phyloP scores from a whole-genome alignment of 106 monocot species.

The Allium cepa region DNA sequence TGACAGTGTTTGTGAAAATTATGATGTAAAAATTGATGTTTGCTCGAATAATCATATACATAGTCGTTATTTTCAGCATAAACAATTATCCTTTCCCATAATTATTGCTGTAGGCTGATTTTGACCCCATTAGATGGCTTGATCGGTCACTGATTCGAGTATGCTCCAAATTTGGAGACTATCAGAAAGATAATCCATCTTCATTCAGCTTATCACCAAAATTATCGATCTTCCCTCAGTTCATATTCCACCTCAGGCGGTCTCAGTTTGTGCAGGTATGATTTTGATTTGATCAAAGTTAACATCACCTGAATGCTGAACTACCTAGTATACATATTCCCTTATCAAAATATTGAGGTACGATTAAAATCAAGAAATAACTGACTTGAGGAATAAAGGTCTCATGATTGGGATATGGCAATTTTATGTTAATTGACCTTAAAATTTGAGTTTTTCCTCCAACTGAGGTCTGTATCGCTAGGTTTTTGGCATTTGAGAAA shows the following conservation, averaged over 20 bases:
- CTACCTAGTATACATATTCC: not conserved
- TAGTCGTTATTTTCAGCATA: too few species aligned
- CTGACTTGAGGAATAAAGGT: too few species aligned
- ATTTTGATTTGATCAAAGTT: not conserved
- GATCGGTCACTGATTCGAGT: constrained; percentile 82
- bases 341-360: not conserved
- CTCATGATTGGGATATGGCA: too few species aligned
- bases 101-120: constrained; percentile 58
- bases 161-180: constrained; percentile 91
- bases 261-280: constrained; percentile 98
- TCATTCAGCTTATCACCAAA: constrained; percentile 89
- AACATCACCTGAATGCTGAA: not conserved
- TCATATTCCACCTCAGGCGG: constrained; percentile 84
- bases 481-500: too few species aligned
- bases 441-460: too few species aligned
- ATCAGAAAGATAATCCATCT: constrained; percentile 82
- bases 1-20: too few species aligned
- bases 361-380: too few species aligned
- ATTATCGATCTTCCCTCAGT: constrained; percentile 94
- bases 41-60: too few species aligned
- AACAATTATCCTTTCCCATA: too few species aligned
- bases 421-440: too few species aligned
- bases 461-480: too few species aligned
- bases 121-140: constrained; percentile 97
- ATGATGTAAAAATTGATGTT: too few species aligned